A percentile compares a stretch with the other conserved stretches of the same genome.
Evolutionary conservation across 202 grass and related monocot genomes (phyloP).

Genomic region (Zizania palustris): DNA sequence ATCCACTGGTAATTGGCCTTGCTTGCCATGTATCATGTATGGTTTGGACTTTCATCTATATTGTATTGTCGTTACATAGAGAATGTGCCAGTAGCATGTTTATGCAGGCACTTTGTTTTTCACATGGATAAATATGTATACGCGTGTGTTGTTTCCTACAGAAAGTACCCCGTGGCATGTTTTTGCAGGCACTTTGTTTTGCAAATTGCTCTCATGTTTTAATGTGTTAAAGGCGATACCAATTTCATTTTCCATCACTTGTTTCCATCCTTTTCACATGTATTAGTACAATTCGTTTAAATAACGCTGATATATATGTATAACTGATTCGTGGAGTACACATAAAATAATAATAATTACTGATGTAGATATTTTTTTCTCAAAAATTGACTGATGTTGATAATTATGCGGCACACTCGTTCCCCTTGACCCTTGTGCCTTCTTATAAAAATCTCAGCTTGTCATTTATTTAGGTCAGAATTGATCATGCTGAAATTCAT

Average conservation of each 20-base stretch:
- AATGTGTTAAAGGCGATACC: constrained; percentile 20
- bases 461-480: constrained; percentile 31
- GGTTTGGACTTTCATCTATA: constrained; percentile 12
- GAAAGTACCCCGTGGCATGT: constrained; percentile 28
- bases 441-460: not conserved
- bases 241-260: not conserved
- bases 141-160: not conserved
- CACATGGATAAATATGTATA: constrained; percentile 13
- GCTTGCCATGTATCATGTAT: constrained; percentile 23
- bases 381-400: not conserved
- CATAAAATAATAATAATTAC: not conserved
- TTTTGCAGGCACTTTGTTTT: constrained; percentile 27
- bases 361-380: not conserved
- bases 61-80: not conserved
- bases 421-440: not conserved
- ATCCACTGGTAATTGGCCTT: constrained; percentile 1
- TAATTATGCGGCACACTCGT: not conserved
- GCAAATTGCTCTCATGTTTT: constrained; percentile 25
- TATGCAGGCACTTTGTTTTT: constrained; percentile 30
- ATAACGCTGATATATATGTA: constrained; percentile 5
- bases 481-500: constrained; percentile 6
- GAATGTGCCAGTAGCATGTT: constrained; percentile 34
- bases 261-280: constrained; percentile 29
- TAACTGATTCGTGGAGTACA: not conserved
- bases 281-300: constrained; percentile 12